A percentile compares a stretch with the other conserved stretches of the same genome.
Evolutionary conservation across 78 protist genomes (phyloP).

Genomic region (Cavenderia fasciculata): DNA sequence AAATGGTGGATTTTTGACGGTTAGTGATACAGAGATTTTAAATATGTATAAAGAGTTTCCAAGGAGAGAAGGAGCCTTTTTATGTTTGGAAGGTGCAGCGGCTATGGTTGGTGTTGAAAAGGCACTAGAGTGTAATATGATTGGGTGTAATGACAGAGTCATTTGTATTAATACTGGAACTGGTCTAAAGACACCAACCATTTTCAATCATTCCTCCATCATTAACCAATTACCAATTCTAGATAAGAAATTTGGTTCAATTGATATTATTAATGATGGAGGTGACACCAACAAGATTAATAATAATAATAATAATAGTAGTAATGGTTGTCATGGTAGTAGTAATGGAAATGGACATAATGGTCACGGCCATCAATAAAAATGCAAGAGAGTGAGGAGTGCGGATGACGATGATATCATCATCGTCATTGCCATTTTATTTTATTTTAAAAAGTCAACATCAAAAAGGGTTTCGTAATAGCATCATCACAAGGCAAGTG

Average conservation of each 20-base stretch:
- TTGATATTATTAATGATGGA: background rate
- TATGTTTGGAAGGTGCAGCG: background rate
- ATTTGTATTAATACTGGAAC: background rate
- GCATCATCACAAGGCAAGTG: too few species aligned
- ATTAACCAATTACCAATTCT: background rate
- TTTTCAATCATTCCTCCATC: too few species aligned
- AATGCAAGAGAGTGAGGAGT: too few species aligned
- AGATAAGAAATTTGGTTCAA: background rate
- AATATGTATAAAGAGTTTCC: background rate
- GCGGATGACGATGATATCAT: too few species aligned
- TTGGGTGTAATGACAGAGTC: background rate
- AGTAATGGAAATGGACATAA: background rate
- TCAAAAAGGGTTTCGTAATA: too few species aligned
- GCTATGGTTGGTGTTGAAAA: background rate
- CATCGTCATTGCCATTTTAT: too few species aligned
- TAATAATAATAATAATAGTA: background rate
- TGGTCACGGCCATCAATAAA: background rate
- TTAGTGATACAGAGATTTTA: background rate
- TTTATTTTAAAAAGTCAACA: too few species aligned
- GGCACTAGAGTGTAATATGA: background rate
- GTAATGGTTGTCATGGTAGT: background rate
- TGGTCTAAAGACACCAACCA: background rate
- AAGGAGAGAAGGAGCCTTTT: background rate
- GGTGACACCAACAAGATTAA: too few species aligned
- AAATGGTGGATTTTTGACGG: background rate